Base-by-base conservation (phyloP, 495 filamentous ascomycete species). In the Penicillium paxilli region DNA sequence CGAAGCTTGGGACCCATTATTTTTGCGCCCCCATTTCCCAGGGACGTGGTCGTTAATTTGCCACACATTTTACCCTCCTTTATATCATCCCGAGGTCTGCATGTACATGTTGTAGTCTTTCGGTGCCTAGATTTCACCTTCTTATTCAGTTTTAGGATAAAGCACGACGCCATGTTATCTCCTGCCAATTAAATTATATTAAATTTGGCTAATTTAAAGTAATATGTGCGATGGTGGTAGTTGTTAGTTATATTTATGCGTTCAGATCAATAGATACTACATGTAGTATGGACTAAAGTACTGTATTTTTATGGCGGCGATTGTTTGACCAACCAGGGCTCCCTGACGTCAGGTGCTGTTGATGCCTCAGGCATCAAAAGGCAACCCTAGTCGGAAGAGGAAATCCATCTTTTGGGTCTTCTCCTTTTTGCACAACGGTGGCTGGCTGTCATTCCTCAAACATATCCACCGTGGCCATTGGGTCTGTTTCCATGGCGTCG, bases 331-430 rank as follows among this genome's bases (percentile, higher is more conserved):
- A 30, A 41, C 22, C 11, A 51, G 49, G 57, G 57, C 48, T 52
- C 49, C 8, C 35, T 62, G 62, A 64, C 62, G 58, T 64, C 62
- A 64, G 48, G 55, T 64, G 58, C 49, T 16, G 2, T 49, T 26
- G 1, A 2, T 56, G 55, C 62, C 62, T 62, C 30, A 59, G 58
- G 55, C 58, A 35, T 1, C 5, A 32, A 38, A 20, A n/a, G n/a
- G n/a, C n/a, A n/a, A n/a, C n/a, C n/a, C n/a, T n/a, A n/a, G n/a
- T n/a, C n/a, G n/a, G n/a, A n/a, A n/a, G n/a, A n/a, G n/a, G n/a
- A n/a, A n/a, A n/a, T n/a, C 8, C 37, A 19, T 33, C 26, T n/a
- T 49, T 51, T 40, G 19, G 12, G 24, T 51, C 49, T 51, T 28
- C 37, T 22, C 35, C 23, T 6, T 40, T n/a, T 40, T 41, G 33